Conservation (phyloP, 2,329 filamentous ascomycete species). For the Epichloe brachyelytri region DNA sequence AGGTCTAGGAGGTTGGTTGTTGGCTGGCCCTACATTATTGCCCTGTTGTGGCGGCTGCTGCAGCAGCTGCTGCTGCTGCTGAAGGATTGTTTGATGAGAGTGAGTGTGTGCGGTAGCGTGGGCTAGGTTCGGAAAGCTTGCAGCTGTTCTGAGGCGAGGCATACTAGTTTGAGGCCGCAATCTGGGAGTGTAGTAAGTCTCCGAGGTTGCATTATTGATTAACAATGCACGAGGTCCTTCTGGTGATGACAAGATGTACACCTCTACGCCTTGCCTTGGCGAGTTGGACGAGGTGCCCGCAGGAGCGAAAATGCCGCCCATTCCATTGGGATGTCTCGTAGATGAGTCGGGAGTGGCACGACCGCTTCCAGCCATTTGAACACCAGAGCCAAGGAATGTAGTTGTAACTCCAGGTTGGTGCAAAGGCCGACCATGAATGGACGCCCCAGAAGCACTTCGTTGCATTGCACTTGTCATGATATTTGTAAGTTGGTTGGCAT, state of each 20-base stretch:
- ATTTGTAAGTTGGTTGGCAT: conserved; percentile 31
- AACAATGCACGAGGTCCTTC: conserved; percentile 45
- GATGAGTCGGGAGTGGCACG: conserved; percentile 33
- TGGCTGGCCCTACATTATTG: not conserved
- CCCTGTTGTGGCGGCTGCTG: conserved; percentile 4
- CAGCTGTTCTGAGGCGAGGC: conserved; percentile 14
- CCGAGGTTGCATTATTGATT: conserved; percentile 34
- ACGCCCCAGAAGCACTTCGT: conserved; percentile 34
- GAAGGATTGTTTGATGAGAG: not conserved
- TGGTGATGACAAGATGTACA: conserved; percentile 49
- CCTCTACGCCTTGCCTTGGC: conserved; percentile 28
- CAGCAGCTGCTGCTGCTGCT: conserved; percentile 10
- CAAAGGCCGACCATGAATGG: conserved; percentile 23
- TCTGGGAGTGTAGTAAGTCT: conserved; percentile 39
- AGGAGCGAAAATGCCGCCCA: conserved; percentile 13
- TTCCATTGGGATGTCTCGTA: conserved; percentile 20
- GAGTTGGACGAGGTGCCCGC: conserved; percentile 6
- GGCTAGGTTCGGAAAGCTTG: conserved; percentile 7
- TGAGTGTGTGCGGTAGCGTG: not conserved
- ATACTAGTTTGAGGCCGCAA: conserved; percentile 14
- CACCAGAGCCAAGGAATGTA: conserved; percentile 21
- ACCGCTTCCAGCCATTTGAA: conserved; percentile 30
- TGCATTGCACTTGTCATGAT: conserved; percentile 39
- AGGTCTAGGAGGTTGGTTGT: not conserved
- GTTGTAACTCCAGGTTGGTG: conserved; percentile 30